Evolutionary conservation across 73 alveolate species (phyloP), one percentile per base, ranked within the genome.

Genomic region (Uronychia binucleata): DNA sequence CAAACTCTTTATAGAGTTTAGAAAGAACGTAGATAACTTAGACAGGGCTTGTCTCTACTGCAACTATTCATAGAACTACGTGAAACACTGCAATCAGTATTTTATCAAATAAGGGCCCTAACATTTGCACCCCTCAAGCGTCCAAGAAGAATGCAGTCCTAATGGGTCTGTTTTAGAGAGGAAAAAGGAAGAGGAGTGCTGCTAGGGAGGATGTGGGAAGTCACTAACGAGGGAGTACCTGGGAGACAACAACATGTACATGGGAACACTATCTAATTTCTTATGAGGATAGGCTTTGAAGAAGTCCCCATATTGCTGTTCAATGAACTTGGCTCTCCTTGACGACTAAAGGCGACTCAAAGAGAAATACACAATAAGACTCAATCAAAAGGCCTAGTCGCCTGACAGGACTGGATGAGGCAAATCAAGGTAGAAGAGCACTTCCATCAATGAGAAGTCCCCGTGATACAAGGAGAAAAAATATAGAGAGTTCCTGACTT

Each of bases 31-130:
- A n/a, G 77, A 58, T 26, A 82, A 85, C 26, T 34, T 57, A n/a
- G 91, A 85, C 75, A 28, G 29, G 28, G 86, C 78, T 33, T 85
- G 91, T 58, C 78, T 85, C 86, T 85, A 85, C 58, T 85, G 91
- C 81, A 85, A 85, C 29, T 85, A 85, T 33, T 85, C 91, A 26
- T 30, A 85, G 31, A 74, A 85, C 74, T 83, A 83, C 28, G 82
- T 85, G 0, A 32, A 78, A 60, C 86, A 85, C 46, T n/a, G n/a
- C n/a, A n/a, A n/a, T n/a, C n/a, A n/a, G n/a, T n/a, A n/a, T n/a
- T n/a, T n/a, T n/a, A n/a, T n/a, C n/a, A n/a, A n/a, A n/a, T n/a
- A n/a, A n/a, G n/a, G n/a, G n/a, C n/a, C n/a, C n/a, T n/a, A n/a
- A n/a, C n/a, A n/a, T n/a, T n/a, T n/a, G n/a, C n/a, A n/a, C n/a